Percentiles rank a stretch among this genome's conserved stretches.
Evolutionary conservation across 2,329 filamentous ascomycete species (phyloP).

Genomic region (Domatiomyces globalis): DNA sequence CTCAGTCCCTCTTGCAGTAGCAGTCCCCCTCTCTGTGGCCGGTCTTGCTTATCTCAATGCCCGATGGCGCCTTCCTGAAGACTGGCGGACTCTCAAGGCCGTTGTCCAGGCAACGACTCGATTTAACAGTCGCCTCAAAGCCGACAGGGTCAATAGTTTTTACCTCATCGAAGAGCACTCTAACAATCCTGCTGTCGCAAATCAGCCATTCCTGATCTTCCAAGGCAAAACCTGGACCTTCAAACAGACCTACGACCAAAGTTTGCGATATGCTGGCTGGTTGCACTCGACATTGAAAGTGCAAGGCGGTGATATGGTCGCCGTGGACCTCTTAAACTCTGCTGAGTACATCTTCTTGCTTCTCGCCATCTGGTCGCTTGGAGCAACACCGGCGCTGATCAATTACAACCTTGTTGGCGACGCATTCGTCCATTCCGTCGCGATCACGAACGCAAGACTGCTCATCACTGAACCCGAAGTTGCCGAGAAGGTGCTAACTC

Average conservation of each 20-base stretch:
- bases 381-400: constrained; percentile 70
- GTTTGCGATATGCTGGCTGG: constrained; percentile 62
- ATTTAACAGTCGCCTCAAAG: constrained; percentile 34
- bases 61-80: constrained; percentile 51
- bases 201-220: constrained; percentile 49
- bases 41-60: constrained; percentile 68
- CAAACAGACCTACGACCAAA: constrained; percentile 56
- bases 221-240: constrained; percentile 58
- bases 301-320: constrained; percentile 59
- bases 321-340: constrained; percentile 68
- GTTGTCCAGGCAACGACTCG: constrained; percentile 37
- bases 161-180: constrained; percentile 60
- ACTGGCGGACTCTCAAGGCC: constrained; percentile 35
- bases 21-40: constrained; percentile 41
- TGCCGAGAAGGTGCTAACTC: constrained; percentile 33
- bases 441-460: constrained; percentile 50
- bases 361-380: constrained; percentile 69
- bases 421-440: constrained; percentile 59
- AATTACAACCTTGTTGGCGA: constrained; percentile 67
- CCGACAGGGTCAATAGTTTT: constrained; percentile 55
- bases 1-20: constrained; percentile 4
- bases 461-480: constrained; percentile 58
- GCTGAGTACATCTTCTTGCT: constrained; percentile 63
- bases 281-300: constrained; percentile 51
- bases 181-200: constrained; percentile 36